Evolutionary conservation across 148 eudicot species (phyloP), one percentile per base, ranked within the genome.

Genomic region (Arctostaphylos glauca): DNA sequence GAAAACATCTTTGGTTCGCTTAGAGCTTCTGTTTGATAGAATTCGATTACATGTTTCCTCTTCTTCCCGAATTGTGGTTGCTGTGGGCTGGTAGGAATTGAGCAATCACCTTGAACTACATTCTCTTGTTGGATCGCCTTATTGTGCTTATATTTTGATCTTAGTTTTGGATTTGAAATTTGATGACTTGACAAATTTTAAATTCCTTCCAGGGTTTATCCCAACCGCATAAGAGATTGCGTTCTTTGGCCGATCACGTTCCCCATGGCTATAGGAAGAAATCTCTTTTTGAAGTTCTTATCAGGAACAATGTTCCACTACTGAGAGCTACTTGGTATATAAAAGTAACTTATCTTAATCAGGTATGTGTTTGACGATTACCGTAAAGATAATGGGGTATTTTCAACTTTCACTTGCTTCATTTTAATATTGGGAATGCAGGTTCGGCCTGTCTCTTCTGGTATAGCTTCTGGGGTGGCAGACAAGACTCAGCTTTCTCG

Each of bases 301-400:
- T 94, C 41, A 93, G 89, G 85, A 97, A 97, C 83, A 93, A 94
- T 86, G 97, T 97, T 78, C 96, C 99, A 0, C 81, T 97, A 85
- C 83, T 94, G 86, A 90, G 99, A 86, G 99, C 99, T n/a, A 94
- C 99, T 21, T 97, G 99, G 99, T 97, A 90, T 86, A 89, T 97
- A 82, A 97, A 93, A 93, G 93, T 93, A 73, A 94, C 94, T 84
- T 97, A 97, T 89, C 96, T 97, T 71, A 97, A 93, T 88, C 99
- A 97, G 97, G 99, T 96, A 90, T 8, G 55, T 4, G 55, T 50
- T 55, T 44, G 38, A 16, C 76, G 74, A 44, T 56, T 43, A 53
- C 79, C 0, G 13, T 19, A 60, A 21, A 9, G n/a, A 9, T 31
- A 10, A 43, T 59, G 58, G 19, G 38, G n/a, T 15, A n/a, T 49